A percentile compares a stretch with the other conserved stretches of the same genome.
Conservation (phyloP, 164 flowering plant genomes). For the Umbellularia californica region DNA sequence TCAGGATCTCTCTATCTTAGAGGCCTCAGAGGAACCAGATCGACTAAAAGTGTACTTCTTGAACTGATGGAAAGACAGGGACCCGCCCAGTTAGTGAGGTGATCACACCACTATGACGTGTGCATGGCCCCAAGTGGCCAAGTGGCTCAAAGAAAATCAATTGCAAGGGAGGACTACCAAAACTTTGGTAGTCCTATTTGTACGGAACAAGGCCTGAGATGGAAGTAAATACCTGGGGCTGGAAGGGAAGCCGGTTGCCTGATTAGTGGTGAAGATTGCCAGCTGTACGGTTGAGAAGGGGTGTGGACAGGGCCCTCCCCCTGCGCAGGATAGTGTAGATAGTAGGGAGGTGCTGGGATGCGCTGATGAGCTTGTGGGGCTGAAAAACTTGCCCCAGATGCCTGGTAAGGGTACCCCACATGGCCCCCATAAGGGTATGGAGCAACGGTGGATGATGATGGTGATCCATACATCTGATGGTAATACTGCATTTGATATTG, state of each 20-base stretch:
- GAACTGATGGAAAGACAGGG: not conserved
- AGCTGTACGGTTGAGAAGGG: slow-evolving; percentile 19
- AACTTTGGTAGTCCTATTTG: not conserved
- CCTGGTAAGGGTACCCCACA: slow-evolving; percentile 47
- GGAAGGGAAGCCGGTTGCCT: slow-evolving; percentile 22
- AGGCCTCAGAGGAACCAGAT: too few species aligned
- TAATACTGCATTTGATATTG: slow-evolving; percentile 45
- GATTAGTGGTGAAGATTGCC: slow-evolving; percentile 14
- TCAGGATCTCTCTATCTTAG: too few species aligned
- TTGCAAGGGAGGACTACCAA: not conserved
- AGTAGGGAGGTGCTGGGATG: slow-evolving; percentile 37
- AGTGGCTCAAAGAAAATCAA: slow-evolving; percentile 18
- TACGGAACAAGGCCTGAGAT: not conserved
- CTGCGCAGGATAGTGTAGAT: slow-evolving; percentile 52
- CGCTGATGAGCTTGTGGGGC: slow-evolving; percentile 47
- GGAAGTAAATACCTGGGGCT: slow-evolving; percentile 8
- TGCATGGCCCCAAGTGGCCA: slow-evolving; percentile 25
- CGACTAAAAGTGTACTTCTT: too few species aligned
- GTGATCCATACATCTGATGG: slow-evolving; percentile 15
- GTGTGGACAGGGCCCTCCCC: slow-evolving; percentile 28
- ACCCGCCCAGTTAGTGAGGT: not conserved
- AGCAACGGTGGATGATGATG: slow-evolving; percentile 40
- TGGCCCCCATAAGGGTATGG: slow-evolving; percentile 41
- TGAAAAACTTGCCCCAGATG: slow-evolving; percentile 41
- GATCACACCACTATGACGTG: not conserved